Evolutionary conservation across 306 rosid genomes (phyloP).

Genomic region (Castanea sativa): DNA sequence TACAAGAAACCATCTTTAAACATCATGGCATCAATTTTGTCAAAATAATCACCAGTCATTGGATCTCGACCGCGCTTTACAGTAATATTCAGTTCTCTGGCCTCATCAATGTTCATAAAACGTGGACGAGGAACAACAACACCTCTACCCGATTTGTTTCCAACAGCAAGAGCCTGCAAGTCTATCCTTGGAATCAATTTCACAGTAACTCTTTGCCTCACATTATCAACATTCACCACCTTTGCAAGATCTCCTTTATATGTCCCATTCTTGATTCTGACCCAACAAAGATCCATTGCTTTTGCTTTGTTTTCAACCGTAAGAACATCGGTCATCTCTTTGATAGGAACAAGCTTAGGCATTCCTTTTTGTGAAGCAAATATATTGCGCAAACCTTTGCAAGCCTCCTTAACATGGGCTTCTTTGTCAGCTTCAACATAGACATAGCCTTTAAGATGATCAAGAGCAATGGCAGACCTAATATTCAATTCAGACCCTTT

Average conservation of each 20-base stretch:
- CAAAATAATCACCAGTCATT: conserved; percentile 84
- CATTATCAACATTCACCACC: conserved; percentile 92
- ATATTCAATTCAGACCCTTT: conserved; percentile 87
- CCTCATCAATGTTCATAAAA: conserved; percentile 90
- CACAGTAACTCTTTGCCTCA: conserved; percentile 87
- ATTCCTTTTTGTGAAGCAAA: conserved; percentile 55
- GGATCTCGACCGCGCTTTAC: conserved; percentile 88
- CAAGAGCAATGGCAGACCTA: conserved; percentile 88
- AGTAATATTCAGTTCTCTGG: conserved; percentile 90
- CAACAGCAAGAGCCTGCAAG: conserved; percentile 77
- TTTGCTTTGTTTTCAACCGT: conserved; percentile 95
- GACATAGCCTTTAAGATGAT: conserved; percentile 79
- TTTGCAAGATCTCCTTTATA: conserved; percentile 95
- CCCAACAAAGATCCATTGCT: conserved; percentile 94
- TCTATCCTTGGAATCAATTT: conserved; percentile 96
- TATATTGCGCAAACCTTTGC: conserved; percentile 86
- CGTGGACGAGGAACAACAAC: conserved; percentile 96
- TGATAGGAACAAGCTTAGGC: conserved; percentile 69
- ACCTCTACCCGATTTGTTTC: conserved; percentile 87
- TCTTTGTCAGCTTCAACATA: conserved; percentile 97
- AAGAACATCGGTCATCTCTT: conserved; percentile 96
- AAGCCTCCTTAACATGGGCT: conserved; percentile 99
- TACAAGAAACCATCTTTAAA: conserved; percentile 94
- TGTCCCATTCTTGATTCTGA: conserved; percentile 91
- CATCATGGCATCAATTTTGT: conserved; percentile 83